Evolutionary conservation across 257 asterid species (phyloP).

Genomic region (Ligustrum vulgare): DNA sequence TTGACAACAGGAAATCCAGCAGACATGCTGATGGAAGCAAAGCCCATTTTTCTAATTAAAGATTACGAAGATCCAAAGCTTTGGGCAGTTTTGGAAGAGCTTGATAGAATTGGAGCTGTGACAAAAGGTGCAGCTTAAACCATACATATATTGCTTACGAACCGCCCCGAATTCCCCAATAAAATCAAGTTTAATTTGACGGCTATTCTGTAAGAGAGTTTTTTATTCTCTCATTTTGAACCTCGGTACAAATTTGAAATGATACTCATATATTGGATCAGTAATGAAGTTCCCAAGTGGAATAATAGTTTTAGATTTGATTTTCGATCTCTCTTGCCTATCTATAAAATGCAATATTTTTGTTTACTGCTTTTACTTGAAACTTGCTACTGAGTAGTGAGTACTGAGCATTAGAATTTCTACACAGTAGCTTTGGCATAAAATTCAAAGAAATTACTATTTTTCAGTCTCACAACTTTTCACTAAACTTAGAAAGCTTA

Average conservation of each 20-base stretch:
- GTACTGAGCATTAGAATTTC: too few species aligned
- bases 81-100: constrained; percentile 72
- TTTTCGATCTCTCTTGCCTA: not conserved
- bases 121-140: constrained; percentile 19
- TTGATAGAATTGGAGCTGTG: constrained; percentile 47
- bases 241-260: not conserved
- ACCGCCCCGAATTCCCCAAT: not conserved
- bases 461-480: too few species aligned
- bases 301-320: not conserved
- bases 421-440: too few species aligned
- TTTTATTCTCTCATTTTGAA: not conserved
- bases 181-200: not conserved
- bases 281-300: not conserved
- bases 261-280: not conserved
- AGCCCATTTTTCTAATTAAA: constrained; percentile 77
- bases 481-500: too few species aligned
- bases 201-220: not conserved
- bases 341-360: not conserved
- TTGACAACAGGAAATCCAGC: constrained; percentile 84
- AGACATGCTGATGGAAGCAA: constrained; percentile 61
- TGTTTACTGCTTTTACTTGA: too few species aligned
- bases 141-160: not conserved
- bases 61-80: constrained; percentile 86
- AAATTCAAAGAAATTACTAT: too few species aligned
- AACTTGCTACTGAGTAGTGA: too few species aligned